Evolutionary conservation across 306 rosid species (phyloP).

Genomic region (Inga oerstediana): DNA sequence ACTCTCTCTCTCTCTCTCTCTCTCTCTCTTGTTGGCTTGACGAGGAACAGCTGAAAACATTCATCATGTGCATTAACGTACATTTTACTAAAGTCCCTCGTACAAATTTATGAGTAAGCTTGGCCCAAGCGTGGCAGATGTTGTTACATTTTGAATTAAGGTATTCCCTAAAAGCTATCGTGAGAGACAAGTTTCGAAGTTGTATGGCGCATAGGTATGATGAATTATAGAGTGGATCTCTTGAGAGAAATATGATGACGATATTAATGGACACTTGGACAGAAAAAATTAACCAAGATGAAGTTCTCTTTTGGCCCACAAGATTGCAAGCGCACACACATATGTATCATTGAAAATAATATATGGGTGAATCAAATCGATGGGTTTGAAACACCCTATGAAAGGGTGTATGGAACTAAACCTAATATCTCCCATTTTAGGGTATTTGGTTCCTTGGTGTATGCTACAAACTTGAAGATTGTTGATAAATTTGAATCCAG

Average conservation of each 20-base stretch:
- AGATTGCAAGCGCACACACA: background rate
- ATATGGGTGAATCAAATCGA: background rate
- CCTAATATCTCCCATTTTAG: too few relatives aligned
- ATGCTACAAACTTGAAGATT: too few relatives aligned
- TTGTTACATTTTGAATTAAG: background rate
- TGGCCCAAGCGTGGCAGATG: background rate
- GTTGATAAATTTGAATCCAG: too few relatives aligned
- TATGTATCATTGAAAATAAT: background rate
- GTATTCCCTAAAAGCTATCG: background rate
- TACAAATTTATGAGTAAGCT: background rate
- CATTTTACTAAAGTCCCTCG: background rate
- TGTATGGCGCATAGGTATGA: background rate
- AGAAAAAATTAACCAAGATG: background rate
- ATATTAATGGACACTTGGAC: background rate
- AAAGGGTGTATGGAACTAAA: too few relatives aligned
- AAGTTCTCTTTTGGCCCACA: background rate
- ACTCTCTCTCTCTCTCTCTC: background rate
- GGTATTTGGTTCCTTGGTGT: too few relatives aligned
- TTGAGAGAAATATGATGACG: background rate
- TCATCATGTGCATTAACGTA: background rate
- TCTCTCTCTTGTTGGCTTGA: background rate
- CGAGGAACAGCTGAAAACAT: background rate
- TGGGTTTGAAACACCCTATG: too few relatives aligned
- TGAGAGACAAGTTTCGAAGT: background rate
- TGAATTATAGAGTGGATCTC: background rate